Evolutionary conservation across 331 rosid genomes (phyloP), one percentile per base, ranked within the genome.

Genomic region (Pyracantha coccinea): DNA sequence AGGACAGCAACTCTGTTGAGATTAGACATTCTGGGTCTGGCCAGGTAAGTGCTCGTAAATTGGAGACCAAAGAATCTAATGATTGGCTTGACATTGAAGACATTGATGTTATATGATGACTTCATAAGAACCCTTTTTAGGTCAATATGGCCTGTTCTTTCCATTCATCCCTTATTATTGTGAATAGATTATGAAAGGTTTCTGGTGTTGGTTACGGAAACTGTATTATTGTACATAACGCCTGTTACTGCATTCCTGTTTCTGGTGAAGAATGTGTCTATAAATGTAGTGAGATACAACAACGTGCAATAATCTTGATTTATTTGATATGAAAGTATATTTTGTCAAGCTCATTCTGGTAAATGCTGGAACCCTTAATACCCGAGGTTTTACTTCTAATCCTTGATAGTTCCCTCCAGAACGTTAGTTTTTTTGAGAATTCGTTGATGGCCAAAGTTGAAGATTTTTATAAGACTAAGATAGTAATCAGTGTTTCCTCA

Each of bases 11-110:
- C 86, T 77, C 88, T 38, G 45, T 76, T 61, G 93, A 83, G 65
- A 64, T 69, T 71, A 86, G 82, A 82, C 88, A 63, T 61, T 81
- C 72, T 28, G 92, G 85, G 29, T 85, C 96, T 16, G 90, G 80
- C 82, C 88, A 83, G 83, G 89, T 86, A 78, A 85, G 84, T 76
- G 74, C 85, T 62, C 74, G 79, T 44, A 89, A 89, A 80, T 74
- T 85, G 29, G 88, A 79, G 83, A 72, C 74, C 80, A 94, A 87
- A 87, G 97, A 92, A 83, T 82, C 97, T 62, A 92, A 75, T 82
- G 99, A 94, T 78, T 94, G 99, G 99, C 97, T 88, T 75, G 85
- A 89, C 27, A 86, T 92, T 69, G 97, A 94, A 73, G 99, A 90
- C 75, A 90, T 87, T 69, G 99, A 90, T 81, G 92, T 79, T 25